Evolutionary conservation across 2,329 filamentous ascomycete species (phyloP), one percentile per base, ranked within the genome.

Genomic region (Fusarium sp.): DNA sequence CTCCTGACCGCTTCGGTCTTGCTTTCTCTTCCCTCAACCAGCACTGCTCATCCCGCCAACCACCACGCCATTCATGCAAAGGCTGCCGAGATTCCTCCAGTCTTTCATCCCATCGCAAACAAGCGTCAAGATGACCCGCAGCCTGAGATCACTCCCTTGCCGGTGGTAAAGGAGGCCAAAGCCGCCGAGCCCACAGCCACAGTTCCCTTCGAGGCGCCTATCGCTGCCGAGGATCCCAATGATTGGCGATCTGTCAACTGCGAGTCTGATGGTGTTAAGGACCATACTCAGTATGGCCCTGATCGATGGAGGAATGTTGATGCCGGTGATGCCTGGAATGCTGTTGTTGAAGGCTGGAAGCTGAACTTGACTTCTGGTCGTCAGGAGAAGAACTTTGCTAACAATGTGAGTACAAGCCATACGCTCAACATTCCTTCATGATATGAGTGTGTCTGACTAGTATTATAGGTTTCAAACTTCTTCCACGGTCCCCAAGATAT

Each of bases 401-500:
- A 63, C 8, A 65, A 65, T 23, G 62, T 59, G 40, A 32, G 48
- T 39, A n/a, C 13, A 9, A 2, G 17, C 1, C 6, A 14, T 3
- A 19, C 0, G 4, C 4, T n/a, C 17, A n/a, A 37, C 9, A n/a
- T 5, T 17, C 17, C 3, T 2, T 37, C 1, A 19, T 33, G 5
- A 7, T 33, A 33, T 15, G 4, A 13, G 2, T 3, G 8, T 25
- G 7, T 14, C 0, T 27, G 2, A 15, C 53, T 50, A 7, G 52
- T 15, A 4, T 7, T 2, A 1, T 13, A 62, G 62, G 59, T 65
- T 14, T 63, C 62, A 4, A 65, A 65, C 45, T 65, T 50, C 20
- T 62, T 65, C 19, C 53, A 65, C 8, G 58, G 62, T 3, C 62
- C 59, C 23, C 62, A 65, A 7, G 62, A 65, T 5, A 63, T 65